These are phyloP conservation scores for Fistulinella prunicolor DNA, from an alignment of 768 basidiomycete species.

Conservation along the genomic window DNA sequence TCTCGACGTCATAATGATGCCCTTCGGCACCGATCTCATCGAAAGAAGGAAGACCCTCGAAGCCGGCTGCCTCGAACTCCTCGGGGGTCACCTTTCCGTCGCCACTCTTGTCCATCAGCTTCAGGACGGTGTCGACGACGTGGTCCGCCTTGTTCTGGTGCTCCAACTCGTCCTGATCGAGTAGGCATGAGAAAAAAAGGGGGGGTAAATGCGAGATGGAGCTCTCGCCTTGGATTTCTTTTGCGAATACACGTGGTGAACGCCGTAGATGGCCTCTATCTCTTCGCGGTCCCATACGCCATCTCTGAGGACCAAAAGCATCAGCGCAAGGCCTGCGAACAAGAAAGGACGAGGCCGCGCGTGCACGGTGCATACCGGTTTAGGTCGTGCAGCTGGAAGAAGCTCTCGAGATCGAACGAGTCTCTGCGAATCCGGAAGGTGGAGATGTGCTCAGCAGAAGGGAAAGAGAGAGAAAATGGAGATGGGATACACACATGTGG, in stretches of 20 bases:
- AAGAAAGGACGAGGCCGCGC: background rate
- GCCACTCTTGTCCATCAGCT: slow-evolving; percentile 64
- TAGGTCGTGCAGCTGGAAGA: slow-evolving; percentile 95
- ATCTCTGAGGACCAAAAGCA: slow-evolving; percentile 45
- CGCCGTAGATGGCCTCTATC: slow-evolving; percentile 94
- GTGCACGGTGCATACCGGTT: slow-evolving; percentile 52
- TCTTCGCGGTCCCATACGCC: slow-evolving; percentile 83
- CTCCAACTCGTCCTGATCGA: slow-evolving; percentile 61
- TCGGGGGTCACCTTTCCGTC: slow-evolving; percentile 69
- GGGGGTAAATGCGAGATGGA: background rate
- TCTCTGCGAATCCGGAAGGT: slow-evolving; percentile 51
- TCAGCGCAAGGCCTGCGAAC: background rate
- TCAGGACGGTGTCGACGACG: slow-evolving; percentile 70
- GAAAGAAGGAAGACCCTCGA: slow-evolving; percentile 79
- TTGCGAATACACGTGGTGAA: slow-evolving; percentile 88
- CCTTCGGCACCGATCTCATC: slow-evolving; percentile 84
- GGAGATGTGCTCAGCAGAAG: background rate
- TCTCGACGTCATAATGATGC: slow-evolving; percentile 90
- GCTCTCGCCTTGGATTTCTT: slow-evolving; percentile 65
- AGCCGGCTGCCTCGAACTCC: slow-evolving; percentile 71
- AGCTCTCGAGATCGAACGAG: slow-evolving; percentile 78
- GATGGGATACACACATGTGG: slow-evolving; percentile 58
- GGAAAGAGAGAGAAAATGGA: background rate
- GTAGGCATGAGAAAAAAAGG: background rate
- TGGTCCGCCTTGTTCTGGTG: slow-evolving; percentile 80